Base-by-base conservation (phyloP, 2,329 filamentous ascomycete genomes). In the Aspergillus carbonarius region DNA sequence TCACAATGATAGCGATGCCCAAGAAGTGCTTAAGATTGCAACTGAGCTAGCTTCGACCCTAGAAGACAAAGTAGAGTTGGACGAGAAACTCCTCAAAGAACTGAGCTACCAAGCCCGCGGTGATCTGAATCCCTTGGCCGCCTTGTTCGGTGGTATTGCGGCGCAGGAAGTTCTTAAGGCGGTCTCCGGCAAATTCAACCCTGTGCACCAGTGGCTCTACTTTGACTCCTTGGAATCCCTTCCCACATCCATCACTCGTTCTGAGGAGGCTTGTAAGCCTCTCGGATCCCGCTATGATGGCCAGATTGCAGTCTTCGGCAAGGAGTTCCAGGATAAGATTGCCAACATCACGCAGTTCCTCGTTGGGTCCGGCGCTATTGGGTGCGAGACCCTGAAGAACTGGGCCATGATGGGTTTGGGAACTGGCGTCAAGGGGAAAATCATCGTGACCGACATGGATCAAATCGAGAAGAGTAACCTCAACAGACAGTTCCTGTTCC, bases 341-440 rank as follows among this genome's bases (percentile, higher is more conserved):
- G 85, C 89, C 60, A 96, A 97, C 69, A 78, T 95, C 61, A 95
- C 88, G 70, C 87, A 98, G 69, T 99, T 99, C 81, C 83, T 99
- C 56, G 95, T 99, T 58, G 95, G 95, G 66, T 92, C 95, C 48
- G 95, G 95, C 69, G 95, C 96, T 63, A 99, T 99, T 74, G 95
- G 95, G 47, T 99, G 95, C 72, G 95, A 99, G 74, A 99, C 98
- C 90, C 81, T 99, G 66, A 99, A 99, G 85, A 98, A 98, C 77
- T 99, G 95, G 93, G 93, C 96, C 35, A 96, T 99, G 93, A 96
- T 98, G 74, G 95, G 95, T 66, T 82, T 99, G 30, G 93, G 89
- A 46, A 91, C 90, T 47, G 95, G 95, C 4, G 91, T 92, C 3
- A 85, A 92, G 50, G 95, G 95, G 69, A 89, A 90, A 76, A 96